Percentiles rank a stretch among this genome's conserved stretches.
Conservation (phyloP, 306 rosid species). For the Alnus glutinosa region DNA sequence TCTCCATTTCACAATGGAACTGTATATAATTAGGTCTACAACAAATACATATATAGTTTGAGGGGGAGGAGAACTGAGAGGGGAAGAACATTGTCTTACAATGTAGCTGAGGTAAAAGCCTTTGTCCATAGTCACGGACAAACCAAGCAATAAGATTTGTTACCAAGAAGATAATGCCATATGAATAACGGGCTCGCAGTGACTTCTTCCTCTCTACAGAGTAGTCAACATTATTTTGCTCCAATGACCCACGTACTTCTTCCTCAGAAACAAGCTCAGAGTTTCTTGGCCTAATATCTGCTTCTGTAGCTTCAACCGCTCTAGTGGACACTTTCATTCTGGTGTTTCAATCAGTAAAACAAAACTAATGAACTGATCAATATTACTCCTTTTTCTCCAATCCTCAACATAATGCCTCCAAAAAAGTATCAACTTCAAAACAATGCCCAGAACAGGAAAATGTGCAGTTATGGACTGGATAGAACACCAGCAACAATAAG, state of each 20-base stretch:
- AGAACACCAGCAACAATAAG: constrained; percentile 1
- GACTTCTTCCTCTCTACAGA: constrained; percentile 52
- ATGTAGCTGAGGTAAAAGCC: constrained; percentile 47
- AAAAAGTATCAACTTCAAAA: background rate
- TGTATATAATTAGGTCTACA: background rate
- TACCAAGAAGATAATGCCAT: constrained; percentile 61
- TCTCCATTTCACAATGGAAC: background rate
- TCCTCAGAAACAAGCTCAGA: constrained; percentile 29
- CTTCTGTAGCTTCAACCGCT: constrained; percentile 30
- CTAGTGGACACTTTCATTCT: constrained; percentile 54
- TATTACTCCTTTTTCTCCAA: background rate
- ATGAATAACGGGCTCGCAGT: constrained; percentile 58
- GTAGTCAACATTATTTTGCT: constrained; percentile 39
- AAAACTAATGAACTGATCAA: background rate
- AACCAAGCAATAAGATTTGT: constrained; percentile 81
- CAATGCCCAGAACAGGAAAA: background rate
- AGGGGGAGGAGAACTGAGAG: background rate
- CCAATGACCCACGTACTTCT: constrained; percentile 33
- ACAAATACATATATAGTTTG: background rate
- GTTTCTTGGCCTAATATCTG: constrained; percentile 24
- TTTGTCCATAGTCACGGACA: constrained; percentile 86
- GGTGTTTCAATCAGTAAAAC: constrained; percentile 25
- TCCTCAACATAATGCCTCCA: background rate
- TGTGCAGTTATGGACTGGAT: background rate
- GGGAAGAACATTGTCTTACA: constrained; percentile 44